Conservation (phyloP, 331 rosid genomes). For the Malus hybrid region DNA sequence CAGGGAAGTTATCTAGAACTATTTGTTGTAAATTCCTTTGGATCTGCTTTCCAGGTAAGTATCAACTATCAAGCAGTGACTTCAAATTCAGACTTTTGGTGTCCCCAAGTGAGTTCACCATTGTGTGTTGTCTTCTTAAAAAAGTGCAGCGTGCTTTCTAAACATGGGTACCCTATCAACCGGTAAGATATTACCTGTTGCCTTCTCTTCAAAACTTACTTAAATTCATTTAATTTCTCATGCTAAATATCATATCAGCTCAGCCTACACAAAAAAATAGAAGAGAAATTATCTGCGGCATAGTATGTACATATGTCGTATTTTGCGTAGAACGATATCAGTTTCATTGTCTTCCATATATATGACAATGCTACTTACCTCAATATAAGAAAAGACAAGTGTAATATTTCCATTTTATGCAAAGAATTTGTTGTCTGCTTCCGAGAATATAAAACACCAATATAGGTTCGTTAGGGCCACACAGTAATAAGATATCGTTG, state of each 20-base stretch:
- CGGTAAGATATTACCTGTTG: slow-evolving; percentile 36
- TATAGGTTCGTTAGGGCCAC: background rate
- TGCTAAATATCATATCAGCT: too few relatives aligned
- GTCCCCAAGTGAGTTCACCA: too few relatives aligned
- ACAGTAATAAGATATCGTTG: too few relatives aligned
- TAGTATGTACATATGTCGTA: background rate
- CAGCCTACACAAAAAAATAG: background rate
- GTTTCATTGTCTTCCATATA: background rate
- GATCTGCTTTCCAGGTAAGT: too few relatives aligned
- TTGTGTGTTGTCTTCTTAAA: too few relatives aligned
- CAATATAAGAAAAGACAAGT: background rate
- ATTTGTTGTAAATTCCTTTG: too few relatives aligned
- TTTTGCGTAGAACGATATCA: too few relatives aligned
- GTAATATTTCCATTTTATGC: too few relatives aligned
- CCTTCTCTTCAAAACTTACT: background rate
- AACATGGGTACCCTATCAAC: slow-evolving; percentile 55
- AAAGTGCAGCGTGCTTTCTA: slow-evolving; percentile 63
- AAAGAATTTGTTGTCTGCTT: background rate
- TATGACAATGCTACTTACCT: background rate
- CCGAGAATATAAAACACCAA: background rate
- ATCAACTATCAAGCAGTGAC: too few relatives aligned
- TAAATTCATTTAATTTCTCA: background rate
- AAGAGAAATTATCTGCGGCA: background rate
- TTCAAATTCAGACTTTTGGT: too few relatives aligned
- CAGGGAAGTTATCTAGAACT: too few relatives aligned